Base-by-base conservation (phyloP, 208 protist species). In the Plasmodiophora brassicae region DNA sequence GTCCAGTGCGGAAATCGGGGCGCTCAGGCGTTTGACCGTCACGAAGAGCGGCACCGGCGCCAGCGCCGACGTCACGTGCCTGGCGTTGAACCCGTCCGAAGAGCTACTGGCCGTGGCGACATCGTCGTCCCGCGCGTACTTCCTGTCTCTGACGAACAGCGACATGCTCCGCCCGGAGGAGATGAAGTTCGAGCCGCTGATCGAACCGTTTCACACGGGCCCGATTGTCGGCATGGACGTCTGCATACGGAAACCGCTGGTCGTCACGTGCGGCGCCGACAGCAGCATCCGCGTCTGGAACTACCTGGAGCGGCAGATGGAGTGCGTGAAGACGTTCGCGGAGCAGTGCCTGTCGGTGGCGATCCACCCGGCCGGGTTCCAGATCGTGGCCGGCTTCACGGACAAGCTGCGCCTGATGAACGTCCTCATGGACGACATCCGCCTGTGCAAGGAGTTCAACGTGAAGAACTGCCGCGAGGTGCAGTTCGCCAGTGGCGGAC, bases 401-500 rank as follows among this genome's bases (percentile, higher is more conserved):
- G 96, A 98, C 89, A 96, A 96, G 32, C 93, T 98, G 84, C 92
- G 94, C 41, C 94, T 98, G 57, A 97, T 97, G 95, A 98, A 98
- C 93, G 88, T 98, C 39, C 96, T 98, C 90, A 93, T 96, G 85
- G 96, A 97, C 85, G 96, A 98, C 86, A 94, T 98, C 84, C 91
- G 94, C 60, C 94, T 96, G 88, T 96, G 94, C 94, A 96, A 96
- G 88, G 96, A 95, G 60, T 95, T 98, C 86, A 91, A 91, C 88
- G 97, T 98, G 86, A 93, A 95, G 50, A 93, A 92, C 89, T 98
- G 96, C 93, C 85, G 92, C 35, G 87, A 91, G 88, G 97, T 96
- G 89, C 91, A 93, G 71, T 98, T 98, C 93, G 96, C 95, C 89
- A 94, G 93, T 86, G 97, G 97, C 35, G 97, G 97, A 25, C 95